phyloP scores from a whole-genome alignment of 1,284 basidiomycete species.

The Heterobasidion parviporum region DNA sequence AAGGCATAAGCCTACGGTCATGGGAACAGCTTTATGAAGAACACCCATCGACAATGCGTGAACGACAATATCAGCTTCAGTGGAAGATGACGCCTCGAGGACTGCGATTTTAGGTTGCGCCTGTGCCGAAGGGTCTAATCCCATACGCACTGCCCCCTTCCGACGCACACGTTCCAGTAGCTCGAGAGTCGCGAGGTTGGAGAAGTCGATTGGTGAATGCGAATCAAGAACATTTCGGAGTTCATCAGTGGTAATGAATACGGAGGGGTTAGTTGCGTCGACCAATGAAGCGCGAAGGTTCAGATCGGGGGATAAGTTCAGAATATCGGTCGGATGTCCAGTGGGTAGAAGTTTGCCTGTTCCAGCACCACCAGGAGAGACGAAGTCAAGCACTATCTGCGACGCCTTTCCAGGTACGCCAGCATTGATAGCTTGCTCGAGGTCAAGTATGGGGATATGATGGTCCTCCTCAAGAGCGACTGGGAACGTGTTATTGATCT shows the following conservation, averaged over 20 bases:
- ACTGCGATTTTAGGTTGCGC: constrained; percentile 69
- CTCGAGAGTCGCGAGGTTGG: constrained; percentile 20
- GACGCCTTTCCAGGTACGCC: constrained; percentile 63
- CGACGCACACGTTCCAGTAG: constrained; percentile 48
- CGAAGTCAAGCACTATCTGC: constrained; percentile 57
- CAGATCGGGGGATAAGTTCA: constrained; percentile 17
- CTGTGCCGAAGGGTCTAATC: constrained; percentile 49
- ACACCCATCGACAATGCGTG: constrained; percentile 67
- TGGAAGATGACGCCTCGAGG: constrained; percentile 29
- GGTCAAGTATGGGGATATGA: constrained; percentile 34
- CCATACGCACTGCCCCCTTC: constrained; percentile 52
- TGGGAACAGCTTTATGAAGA: constrained; percentile 64
- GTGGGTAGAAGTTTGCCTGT: constrained; percentile 67
- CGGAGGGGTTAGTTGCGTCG: constrained; percentile 69
- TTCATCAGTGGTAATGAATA: constrained; percentile 44
- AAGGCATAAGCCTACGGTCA: constrained; percentile 66
- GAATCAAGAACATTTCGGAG: constrained; percentile 28
- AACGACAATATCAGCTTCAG: constrained; percentile 40
- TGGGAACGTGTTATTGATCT: constrained; percentile 61
- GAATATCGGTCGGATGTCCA: constrained; percentile 35
- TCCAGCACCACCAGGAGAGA: constrained; percentile 56
- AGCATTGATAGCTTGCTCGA: constrained; percentile 45
- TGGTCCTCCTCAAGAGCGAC: constrained; percentile 23
- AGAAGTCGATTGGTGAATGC: constrained; percentile 16
- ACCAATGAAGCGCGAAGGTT: constrained; percentile 39